Evolutionary conservation across 768 basidiomycete species (phyloP), one percentile per base, ranked within the genome.

Genomic region (Xerocomus brunneocitrinus): DNA sequence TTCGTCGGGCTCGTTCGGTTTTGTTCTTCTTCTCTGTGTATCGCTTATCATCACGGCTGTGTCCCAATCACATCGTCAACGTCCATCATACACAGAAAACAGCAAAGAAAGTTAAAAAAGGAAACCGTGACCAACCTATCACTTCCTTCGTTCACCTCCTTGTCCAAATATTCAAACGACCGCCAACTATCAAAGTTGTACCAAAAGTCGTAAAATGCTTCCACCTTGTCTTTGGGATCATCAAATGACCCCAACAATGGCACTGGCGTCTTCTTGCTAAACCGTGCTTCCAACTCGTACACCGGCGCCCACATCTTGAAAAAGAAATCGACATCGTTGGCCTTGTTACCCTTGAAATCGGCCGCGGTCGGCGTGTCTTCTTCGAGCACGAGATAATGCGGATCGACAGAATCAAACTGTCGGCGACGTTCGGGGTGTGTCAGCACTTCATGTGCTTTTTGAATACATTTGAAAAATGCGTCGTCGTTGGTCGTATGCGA

Each of bases 21-120:
- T 97, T 98, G 83, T 99, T 99, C 81, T 99, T 99, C 80, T 98
- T 98, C 75, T 98, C 95, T 16, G 92, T 94, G 75, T 95, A 97
- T 30, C 95, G 88, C 74, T 98, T 98, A 71, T 99, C 95, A 71
- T 98, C 95, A 53, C 95, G 95, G 67, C 92, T 95, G 60, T 16
- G 54, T 54, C 40, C 28, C 46, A 50, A 40, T 3, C 12, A 49
- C 35, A 38, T 47, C 7, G 58, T 62, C 48, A 68, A 54, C 46
- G 16, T 22, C 47, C 22, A 45, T 35, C 47, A 36, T 49, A 32
- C 25, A 9, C 38, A 10, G 36, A n/a, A 38, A 4, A 41, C 22
- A 24, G 39, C 39, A 40, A 40, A 24, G 38, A 22, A 24, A 13
- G 12, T 40, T 40, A 22, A 35, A 30, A 13, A 25, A 8, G 32